Base-by-base conservation (phyloP, 2,329 filamentous ascomycete species). In the Fusarium euwallaceae region DNA sequence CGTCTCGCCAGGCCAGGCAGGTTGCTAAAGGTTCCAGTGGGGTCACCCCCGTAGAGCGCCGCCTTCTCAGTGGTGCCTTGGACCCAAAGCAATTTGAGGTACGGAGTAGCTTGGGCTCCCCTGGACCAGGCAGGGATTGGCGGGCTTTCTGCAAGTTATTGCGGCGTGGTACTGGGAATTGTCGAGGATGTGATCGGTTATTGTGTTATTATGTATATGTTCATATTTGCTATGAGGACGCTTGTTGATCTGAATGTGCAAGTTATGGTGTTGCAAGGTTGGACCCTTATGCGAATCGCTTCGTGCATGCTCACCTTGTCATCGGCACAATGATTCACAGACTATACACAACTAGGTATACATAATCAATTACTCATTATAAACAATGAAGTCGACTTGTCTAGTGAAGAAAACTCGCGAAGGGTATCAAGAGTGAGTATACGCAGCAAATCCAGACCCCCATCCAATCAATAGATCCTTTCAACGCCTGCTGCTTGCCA, bases 371-470 rank as follows among this genome's bases (percentile, higher is more conserved):
- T 55, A 55, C 48, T 53, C 48, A 59, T 56, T 53, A 32, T 48
- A 53, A 56, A 55, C 20, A 66, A 55, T 64, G 34, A 65, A 75
- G 69, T 72, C 37, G 32, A 59, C 58, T 67, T 48, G 61, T 74
- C 69, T 70, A 70, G 51, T 66, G 43, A 41, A 55, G 51, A 41
- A 55, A 74, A 69, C 64, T 73, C 73, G 63, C 45, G 63, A 67
- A 76, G 74, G 74, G 74, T 76, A 76, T 76, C 74, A 76, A 76
- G 64, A 73, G 62, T 72, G 71, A 66, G 73, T 74, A 74, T 72
- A 66, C 58, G 60, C 66, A 66, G 66, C 65, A 71, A 71, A 64
- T 29, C 41, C 64, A 45, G 27, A 32, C 27, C 27, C 43, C 67
- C 59, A 61, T 34, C 17, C 48, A 63, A 59, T 39, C 22, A 24